Conservation (phyloP, 306 rosid species). For the Geum urbanum region DNA sequence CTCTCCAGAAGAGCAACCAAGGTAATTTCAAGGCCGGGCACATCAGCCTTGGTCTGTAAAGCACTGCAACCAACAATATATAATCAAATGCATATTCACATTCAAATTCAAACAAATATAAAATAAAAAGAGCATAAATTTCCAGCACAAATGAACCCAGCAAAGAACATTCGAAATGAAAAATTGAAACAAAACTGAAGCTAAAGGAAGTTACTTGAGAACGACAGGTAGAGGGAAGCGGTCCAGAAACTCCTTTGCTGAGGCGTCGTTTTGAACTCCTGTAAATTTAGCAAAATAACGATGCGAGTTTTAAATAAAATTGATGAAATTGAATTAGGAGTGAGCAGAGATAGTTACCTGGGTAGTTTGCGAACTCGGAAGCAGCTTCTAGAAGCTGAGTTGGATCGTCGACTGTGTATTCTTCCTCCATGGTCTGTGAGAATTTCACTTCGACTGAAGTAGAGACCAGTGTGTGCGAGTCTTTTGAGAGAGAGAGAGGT, state of each 20-base stretch:
- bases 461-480: not conserved
- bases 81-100: not conserved
- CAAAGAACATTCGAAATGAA: not conserved
- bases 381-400: slow-evolving; percentile 67
- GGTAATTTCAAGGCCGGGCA: slow-evolving; percentile 58
- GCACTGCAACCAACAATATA: slow-evolving; percentile 46
- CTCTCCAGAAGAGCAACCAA: slow-evolving; percentile 72
- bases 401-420: slow-evolving; percentile 49
- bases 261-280: slow-evolving; percentile 67
- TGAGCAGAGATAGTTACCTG: slow-evolving; percentile 38
- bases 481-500: not conserved
- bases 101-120: not conserved
- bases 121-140: not conserved
- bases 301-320: not conserved
- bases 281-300: not conserved
- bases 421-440: slow-evolving; percentile 34
- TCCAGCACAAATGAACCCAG: not conserved
- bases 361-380: slow-evolving; percentile 51
- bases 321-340: not conserved
- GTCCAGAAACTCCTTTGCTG: slow-evolving; percentile 57
- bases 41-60: slow-evolving; percentile 63
- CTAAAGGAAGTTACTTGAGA: slow-evolving; percentile 40
- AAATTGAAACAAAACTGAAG: not conserved
- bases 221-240: slow-evolving; percentile 74
- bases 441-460: not conserved